A percentile compares a stretch with the other conserved stretches of the same genome.
Conservation (phyloP, 805 yeast species). For the Monosporozyma siamensis region DNA sequence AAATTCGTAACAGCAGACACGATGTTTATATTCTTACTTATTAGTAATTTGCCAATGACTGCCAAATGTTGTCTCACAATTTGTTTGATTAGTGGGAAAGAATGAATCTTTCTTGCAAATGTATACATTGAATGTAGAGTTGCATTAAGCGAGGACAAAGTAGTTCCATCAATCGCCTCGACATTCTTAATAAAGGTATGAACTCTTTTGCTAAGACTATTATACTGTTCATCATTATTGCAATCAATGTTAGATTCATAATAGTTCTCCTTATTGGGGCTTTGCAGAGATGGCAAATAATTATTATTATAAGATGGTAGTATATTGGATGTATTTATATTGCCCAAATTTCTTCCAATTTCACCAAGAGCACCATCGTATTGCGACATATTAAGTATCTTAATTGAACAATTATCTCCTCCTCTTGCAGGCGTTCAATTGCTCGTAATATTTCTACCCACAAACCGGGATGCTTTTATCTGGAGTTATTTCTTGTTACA, state of each 20-base stretch:
- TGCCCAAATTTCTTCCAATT: neutral
- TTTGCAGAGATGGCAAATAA: no score
- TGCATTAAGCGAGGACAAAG: neutral
- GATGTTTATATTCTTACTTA: neutral
- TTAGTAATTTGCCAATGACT: slow-evolving; percentile 15
- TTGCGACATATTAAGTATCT: neutral
- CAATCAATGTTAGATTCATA: neutral
- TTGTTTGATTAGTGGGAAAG: slow-evolving; percentile 6
- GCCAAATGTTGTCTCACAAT: slow-evolving; percentile 19
- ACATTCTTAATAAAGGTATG: neutral
- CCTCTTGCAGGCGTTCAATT: no score
- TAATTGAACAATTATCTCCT: no score
- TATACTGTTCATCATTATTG: neutral
- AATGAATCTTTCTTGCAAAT: slow-evolving; percentile 3
- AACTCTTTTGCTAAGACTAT: neutral
- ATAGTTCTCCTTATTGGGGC: neutral
- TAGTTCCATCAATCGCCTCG: neutral
- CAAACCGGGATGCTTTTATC: no score
- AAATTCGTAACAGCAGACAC: slow-evolving; percentile 10
- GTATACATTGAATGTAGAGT: neutral
- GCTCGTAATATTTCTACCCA: no score
- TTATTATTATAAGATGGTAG: neutral
- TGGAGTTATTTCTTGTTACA: no score
- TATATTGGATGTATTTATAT: neutral
- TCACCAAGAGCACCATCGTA: neutral